Evolutionary conservation across 176 grass and related monocot species (phyloP).

Genomic region (Oropetium thomaeum): DNA sequence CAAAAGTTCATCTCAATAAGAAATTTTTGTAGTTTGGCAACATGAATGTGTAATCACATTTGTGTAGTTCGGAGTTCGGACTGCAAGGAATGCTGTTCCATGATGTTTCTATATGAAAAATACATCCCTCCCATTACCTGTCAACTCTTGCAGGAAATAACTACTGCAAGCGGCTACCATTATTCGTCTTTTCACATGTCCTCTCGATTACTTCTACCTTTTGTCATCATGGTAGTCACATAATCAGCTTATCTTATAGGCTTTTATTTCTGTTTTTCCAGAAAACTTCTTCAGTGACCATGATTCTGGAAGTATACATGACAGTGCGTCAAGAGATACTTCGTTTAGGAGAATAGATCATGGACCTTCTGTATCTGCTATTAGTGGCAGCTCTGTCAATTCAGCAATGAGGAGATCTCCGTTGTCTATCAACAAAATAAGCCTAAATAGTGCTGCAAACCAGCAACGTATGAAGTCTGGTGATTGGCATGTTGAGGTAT

Average conservation of each 20-base stretch:
- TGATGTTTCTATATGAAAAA: background rate
- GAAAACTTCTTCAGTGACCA: slow-evolving; percentile 81
- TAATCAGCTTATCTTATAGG: slow-evolving; percentile 24
- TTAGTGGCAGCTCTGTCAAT: slow-evolving; percentile 59
- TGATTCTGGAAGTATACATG: slow-evolving; percentile 64
- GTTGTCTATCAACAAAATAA: slow-evolving; percentile 64
- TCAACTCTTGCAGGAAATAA: slow-evolving; percentile 10
- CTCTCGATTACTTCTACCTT: background rate
- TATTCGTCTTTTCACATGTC: background rate
- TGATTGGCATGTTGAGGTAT: slow-evolving; percentile 85
- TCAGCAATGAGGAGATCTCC: slow-evolving; percentile 67
- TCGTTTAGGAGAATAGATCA: slow-evolving; percentile 64
- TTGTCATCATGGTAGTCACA: background rate
- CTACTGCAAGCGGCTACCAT: background rate
- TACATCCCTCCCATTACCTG: background rate
- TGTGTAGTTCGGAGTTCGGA: too few relatives aligned
- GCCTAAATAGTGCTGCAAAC: slow-evolving; percentile 48
- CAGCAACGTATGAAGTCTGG: slow-evolving; percentile 44
- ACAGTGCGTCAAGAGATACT: slow-evolving; percentile 65
- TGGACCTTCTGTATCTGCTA: slow-evolving; percentile 49
- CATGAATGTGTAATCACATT: background rate
- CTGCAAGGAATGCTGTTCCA: too few relatives aligned
- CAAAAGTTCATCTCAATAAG: background rate
- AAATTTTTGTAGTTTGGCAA: background rate
- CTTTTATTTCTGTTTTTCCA: slow-evolving; percentile 35